phyloP scores from a whole-genome alignment of 1,284 basidiomycete species.

The Ceratobasidium sp. region DNA sequence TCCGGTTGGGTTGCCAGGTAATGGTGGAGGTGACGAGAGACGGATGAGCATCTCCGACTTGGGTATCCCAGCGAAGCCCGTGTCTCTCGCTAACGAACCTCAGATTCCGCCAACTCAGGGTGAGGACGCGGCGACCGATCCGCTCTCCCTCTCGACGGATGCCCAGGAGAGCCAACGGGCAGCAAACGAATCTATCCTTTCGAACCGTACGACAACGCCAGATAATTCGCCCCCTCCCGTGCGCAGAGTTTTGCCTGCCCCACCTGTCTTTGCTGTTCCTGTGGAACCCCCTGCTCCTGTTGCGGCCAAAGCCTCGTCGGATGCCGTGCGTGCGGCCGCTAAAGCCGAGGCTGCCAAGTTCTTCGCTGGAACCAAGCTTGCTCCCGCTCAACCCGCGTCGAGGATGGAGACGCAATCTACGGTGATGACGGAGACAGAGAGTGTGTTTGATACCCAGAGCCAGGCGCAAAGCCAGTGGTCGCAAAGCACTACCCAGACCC shows the following conservation, averaged over 20 bases:
- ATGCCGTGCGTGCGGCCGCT: slow-evolving; percentile 33
- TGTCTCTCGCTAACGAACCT: neutral
- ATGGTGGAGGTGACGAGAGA: neutral
- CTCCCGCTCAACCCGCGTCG: slow-evolving; percentile 6
- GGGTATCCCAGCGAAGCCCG: slow-evolving; percentile 16
- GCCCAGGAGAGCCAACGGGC: neutral
- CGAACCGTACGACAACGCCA: slow-evolving; percentile 36
- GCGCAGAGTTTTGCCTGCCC: slow-evolving; percentile 21
- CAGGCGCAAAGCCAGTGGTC: slow-evolving; percentile 29
- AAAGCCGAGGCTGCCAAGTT: slow-evolving; percentile 39
- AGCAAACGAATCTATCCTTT: slow-evolving; percentile 29
- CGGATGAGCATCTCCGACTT: slow-evolving; percentile 39
- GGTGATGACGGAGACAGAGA: slow-evolving; percentile 21
- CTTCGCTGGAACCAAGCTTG: slow-evolving; percentile 40
- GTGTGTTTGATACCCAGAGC: slow-evolving; percentile 31
- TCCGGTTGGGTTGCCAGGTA: neutral
- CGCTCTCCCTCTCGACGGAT: slow-evolving; percentile 34
- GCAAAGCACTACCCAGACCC: slow-evolving; percentile 6
- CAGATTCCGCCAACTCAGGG: neutral
- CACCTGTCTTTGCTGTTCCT: slow-evolving; percentile 20
- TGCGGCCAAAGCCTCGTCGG: neutral
- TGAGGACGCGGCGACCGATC: neutral
- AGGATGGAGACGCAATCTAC: slow-evolving; percentile 40
- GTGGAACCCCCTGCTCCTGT: neutral
- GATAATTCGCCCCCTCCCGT: slow-evolving; percentile 36